Conservation (phyloP, 75 land plant species). For the Selaginella moellendorffii region DNA sequence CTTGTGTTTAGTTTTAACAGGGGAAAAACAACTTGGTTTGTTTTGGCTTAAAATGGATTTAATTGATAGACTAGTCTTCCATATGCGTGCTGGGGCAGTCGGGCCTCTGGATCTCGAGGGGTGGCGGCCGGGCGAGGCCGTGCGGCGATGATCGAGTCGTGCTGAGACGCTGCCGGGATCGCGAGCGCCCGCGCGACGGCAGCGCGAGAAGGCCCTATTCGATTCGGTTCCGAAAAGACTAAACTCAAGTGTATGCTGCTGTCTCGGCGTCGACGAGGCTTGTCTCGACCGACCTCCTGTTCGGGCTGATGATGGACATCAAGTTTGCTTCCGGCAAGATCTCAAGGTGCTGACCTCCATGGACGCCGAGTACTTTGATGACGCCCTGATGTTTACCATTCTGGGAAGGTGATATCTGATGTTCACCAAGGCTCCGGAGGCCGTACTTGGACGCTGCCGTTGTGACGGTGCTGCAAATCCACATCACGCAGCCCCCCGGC, state of each 20-base stretch:
- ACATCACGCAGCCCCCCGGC: neutral
- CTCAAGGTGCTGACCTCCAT: conserved; percentile 3
- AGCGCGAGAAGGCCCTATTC: too few relatives aligned
- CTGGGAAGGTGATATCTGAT: conserved; percentile 42
- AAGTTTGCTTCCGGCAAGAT: conserved; percentile 14
- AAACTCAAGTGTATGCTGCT: conserved; percentile 47
- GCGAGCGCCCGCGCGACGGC: too few relatives aligned
- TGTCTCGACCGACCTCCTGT: conserved; percentile 26
- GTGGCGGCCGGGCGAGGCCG: conserved; percentile 44
- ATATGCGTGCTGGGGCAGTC: too few relatives aligned
- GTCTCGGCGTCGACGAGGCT: conserved; percentile 37
- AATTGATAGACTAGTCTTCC: too few relatives aligned
- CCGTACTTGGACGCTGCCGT: conserved; percentile 5
- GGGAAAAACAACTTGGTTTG: too few relatives aligned
- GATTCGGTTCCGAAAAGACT: conserved; percentile 7
- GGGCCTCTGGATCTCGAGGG: too few relatives aligned
- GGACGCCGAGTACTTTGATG: conserved; percentile 22
- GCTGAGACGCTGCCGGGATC: neutral
- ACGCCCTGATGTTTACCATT: conserved; percentile 34
- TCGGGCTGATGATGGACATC: conserved; percentile 10
- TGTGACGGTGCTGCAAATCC: conserved; percentile 4
- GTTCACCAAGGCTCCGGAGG: conserved; percentile 2
- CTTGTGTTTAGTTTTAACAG: too few relatives aligned
- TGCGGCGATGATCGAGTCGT: conserved; percentile 30
- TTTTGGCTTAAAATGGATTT: too few relatives aligned